Evolutionary conservation across 2,329 filamentous ascomycete genomes (phyloP), one percentile per base, ranked within the genome.

Genomic region (Xylaria sp.): DNA sequence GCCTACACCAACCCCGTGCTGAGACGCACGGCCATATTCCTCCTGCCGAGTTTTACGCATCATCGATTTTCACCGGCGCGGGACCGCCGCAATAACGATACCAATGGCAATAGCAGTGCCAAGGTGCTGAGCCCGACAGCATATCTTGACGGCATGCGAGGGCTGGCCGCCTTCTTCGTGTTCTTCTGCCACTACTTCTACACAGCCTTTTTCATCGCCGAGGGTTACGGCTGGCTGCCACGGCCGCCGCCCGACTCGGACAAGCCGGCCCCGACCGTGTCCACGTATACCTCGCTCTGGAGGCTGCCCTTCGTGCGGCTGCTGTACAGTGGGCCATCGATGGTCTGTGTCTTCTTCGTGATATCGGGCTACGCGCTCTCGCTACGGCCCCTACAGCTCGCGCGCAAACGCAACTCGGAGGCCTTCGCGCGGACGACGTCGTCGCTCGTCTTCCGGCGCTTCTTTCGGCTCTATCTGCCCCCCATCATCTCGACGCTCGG

Each of bases 331-430:
- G 85, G 84, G 0, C 83, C 83, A 2, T 80, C 84, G 0, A 84
- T 84, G 68, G 85, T 88, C 40, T 84, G 82, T 73, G 75, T 87
- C 66, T 89, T 89, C 77, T 88, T 87, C 70, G 82, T 87, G 69
- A 84, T 88, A 46, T 86, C 84, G 0, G 86, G 86, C 19, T 88
- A 87, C 72, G 87, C 85, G 2, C 77, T 89, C 12, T 83, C 82
- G 31, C 80, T 87, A 58, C 79, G 79, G 47, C 82, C 83, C 1
- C 68, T 86, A n/a, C 82, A 80, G 64, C 76, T 83, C 45, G 74
- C 67, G 57, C 73, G 75, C 38, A 54, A 51, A 38, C 58, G 67
- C 66, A n/a, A 73, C 73, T 46, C 28, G 14, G 53, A 57, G 35
- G 60, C 59, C 46, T 78, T 84, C 55, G 75, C 79, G 1, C 74